These are phyloP conservation scores for Strigomonas culicis DNA, from an alignment of 208 protist species.

Conservation along the genomic window DNA sequence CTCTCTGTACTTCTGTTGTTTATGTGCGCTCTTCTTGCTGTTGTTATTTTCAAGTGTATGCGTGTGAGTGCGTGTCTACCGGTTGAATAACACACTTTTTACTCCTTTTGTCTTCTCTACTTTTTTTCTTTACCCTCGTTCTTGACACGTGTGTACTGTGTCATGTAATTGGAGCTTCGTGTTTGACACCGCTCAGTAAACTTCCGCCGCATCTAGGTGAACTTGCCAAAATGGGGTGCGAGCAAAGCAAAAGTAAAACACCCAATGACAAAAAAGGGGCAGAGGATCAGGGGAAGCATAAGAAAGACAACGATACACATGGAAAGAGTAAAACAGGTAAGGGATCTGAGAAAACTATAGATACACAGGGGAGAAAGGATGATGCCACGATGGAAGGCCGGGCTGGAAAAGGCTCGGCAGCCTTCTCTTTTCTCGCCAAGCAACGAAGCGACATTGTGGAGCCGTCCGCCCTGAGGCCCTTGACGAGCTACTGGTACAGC, in stretches of 20 bases:
- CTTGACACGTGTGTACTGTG: neutral
- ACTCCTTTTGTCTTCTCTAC: conserved; percentile 11
- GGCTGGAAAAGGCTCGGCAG: neutral
- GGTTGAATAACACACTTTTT: too few relatives aligned
- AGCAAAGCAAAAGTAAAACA: conserved; percentile 17
- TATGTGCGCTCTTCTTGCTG: too few relatives aligned
- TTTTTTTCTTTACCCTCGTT: conserved; percentile 5
- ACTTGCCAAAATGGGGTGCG: conserved; percentile 30
- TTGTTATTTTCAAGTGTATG: too few relatives aligned
- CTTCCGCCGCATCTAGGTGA: neutral
- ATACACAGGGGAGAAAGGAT: too few relatives aligned
- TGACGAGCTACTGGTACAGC: conserved; percentile 16
- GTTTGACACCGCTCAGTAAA: too few relatives aligned
- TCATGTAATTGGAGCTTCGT: neutral
- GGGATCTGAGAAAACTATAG: neutral
- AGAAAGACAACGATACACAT: neutral
- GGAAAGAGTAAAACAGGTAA: neutral
- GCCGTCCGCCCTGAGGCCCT: conserved; percentile 11
- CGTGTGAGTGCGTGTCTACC: too few relatives aligned
- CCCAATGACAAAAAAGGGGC: conserved; percentile 14
- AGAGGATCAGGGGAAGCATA: conserved; percentile 9
- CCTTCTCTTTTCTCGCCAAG: too few relatives aligned
- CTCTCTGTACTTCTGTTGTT: too few relatives aligned
- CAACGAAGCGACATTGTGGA: conserved; percentile 3
- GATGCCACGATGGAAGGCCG: neutral